Evolutionary conservation across 257 asterid species (phyloP).

Genomic region (Nicotiana obtusifolia): DNA sequence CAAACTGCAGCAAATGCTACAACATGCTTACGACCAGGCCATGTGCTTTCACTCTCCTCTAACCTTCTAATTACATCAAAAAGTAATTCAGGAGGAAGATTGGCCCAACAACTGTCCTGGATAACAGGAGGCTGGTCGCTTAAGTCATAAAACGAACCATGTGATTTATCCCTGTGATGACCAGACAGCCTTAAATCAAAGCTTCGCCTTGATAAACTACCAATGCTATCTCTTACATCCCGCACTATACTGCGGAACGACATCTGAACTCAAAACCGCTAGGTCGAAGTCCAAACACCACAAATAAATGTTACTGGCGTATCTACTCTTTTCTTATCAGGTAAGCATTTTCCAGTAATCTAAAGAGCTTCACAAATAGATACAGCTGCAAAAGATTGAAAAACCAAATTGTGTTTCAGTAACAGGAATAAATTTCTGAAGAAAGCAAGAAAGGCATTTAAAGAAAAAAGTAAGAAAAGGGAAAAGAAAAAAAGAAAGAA

Average conservation of each 20-base stretch:
- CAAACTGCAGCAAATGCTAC: constrained; percentile 92
- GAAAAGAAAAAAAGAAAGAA: constrained; percentile 19
- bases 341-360: not conserved
- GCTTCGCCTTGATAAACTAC: constrained; percentile 80
- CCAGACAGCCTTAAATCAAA: constrained; percentile 65
- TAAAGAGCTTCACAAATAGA: constrained; percentile 18
- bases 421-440: constrained; percentile 12
- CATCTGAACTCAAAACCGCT: constrained; percentile 40
- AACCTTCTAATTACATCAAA: constrained; percentile 73
- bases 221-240: constrained; percentile 80
- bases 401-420: constrained; percentile 16
- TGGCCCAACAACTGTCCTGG: constrained; percentile 83
- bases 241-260: constrained; percentile 89
- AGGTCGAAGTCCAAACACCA: constrained; percentile 8
- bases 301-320: constrained; percentile 4
- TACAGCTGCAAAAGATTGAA: constrained; percentile 29
- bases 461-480: constrained; percentile 24
- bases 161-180: constrained; percentile 71
- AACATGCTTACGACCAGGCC: constrained; percentile 87
- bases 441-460: constrained; percentile 30
- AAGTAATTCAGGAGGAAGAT: constrained; percentile 89
- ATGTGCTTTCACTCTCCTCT: constrained; percentile 89
- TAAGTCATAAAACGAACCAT: constrained; percentile 59
- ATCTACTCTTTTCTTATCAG: constrained; percentile 9
- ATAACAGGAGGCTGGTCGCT: constrained; percentile 52